Conservation (phyloP, 1,139 yeast genomes). For the Kluyveromyces sp. region DNA sequence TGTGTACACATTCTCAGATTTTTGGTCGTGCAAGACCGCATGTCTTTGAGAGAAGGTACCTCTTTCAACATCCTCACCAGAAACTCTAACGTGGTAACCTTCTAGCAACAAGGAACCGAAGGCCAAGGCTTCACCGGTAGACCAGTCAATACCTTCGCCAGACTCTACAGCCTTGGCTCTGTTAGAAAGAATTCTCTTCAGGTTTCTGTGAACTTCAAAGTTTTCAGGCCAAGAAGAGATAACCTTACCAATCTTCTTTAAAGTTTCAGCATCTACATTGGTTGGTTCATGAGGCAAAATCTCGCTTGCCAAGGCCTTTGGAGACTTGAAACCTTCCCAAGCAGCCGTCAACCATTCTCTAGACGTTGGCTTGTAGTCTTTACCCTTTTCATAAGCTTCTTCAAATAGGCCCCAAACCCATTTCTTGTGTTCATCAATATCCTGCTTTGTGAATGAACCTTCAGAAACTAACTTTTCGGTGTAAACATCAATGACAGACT, state of each 20-base stretch:
- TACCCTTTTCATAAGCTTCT: slow-evolving; percentile 77
- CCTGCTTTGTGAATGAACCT: slow-evolving; percentile 82
- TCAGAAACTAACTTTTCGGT: slow-evolving; percentile 71
- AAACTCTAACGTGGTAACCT: slow-evolving; percentile 93
- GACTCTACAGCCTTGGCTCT: slow-evolving; percentile 82
- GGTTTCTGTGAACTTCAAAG: slow-evolving; percentile 88
- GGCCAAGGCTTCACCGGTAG: slow-evolving; percentile 98
- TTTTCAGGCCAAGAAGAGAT: slow-evolving; percentile 83
- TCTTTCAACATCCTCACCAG: slow-evolving; percentile 99
- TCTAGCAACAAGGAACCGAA: slow-evolving; percentile 87
- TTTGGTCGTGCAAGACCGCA: slow-evolving; percentile 95
- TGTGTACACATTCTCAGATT: slow-evolving; percentile 70
- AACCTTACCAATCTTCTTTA: slow-evolving; percentile 70
- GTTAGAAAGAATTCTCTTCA: slow-evolving; percentile 84
- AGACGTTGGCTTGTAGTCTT: slow-evolving; percentile 84
- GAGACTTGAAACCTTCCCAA: slow-evolving; percentile 98
- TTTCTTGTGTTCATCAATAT: slow-evolving; percentile 89
- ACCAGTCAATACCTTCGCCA: slow-evolving; percentile 97
- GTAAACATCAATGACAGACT: slow-evolving; percentile 81
- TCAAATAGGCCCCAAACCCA: slow-evolving; percentile 97
- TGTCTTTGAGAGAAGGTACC: slow-evolving; percentile 99
- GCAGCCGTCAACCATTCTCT: slow-evolving; percentile 98
- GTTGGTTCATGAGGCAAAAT: slow-evolving; percentile 95
- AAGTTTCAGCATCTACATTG: slow-evolving; percentile 63
- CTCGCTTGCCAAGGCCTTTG: slow-evolving; percentile 94